Evolutionary conservation across 1,284 basidiomycete species (phyloP).

Genomic region (Fistulinella staudtii): DNA sequence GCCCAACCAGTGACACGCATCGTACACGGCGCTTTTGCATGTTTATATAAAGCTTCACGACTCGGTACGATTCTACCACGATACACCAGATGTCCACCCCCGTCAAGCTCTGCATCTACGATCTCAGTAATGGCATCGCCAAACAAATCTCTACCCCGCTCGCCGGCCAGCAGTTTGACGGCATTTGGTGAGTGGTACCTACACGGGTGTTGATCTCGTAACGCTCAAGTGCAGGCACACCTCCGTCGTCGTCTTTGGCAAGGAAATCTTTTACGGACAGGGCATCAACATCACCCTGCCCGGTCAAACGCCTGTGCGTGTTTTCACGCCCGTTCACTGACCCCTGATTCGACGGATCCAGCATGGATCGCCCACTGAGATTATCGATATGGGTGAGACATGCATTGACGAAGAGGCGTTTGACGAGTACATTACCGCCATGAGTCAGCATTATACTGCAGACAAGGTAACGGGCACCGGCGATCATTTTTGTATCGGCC

Average conservation of each 20-base stretch:
- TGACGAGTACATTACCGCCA: constrained; percentile 72
- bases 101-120: constrained; percentile 85
- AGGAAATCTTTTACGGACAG: constrained; percentile 87
- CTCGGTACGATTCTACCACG: too few species aligned
- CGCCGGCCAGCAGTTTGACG: constrained; percentile 84
- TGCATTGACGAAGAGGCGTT: constrained; percentile 81
- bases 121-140: constrained; percentile 84
- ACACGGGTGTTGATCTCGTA: too few species aligned
- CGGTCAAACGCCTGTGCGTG: constrained; percentile 75
- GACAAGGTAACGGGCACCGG: constrained; percentile 60
- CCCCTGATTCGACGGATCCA: too few species aligned
- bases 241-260: constrained; percentile 80
- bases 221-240: constrained; percentile 66
- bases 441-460: constrained; percentile 78
- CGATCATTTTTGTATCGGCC: background rate
- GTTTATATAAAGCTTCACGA: too few species aligned
- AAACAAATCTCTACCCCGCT: constrained; percentile 70
- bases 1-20: too few species aligned
- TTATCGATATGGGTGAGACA: constrained; percentile 81
- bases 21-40: too few species aligned
- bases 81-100: constrained; percentile 33
- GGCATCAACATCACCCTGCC: constrained; percentile 69
- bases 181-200: constrained; percentile 79
- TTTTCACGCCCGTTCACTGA: too few species aligned
- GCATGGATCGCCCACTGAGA: constrained; percentile 64